These are phyloP conservation scores for Setaria italica DNA, from an alignment of 202 grass and related monocot species.

Conservation along the genomic window DNA sequence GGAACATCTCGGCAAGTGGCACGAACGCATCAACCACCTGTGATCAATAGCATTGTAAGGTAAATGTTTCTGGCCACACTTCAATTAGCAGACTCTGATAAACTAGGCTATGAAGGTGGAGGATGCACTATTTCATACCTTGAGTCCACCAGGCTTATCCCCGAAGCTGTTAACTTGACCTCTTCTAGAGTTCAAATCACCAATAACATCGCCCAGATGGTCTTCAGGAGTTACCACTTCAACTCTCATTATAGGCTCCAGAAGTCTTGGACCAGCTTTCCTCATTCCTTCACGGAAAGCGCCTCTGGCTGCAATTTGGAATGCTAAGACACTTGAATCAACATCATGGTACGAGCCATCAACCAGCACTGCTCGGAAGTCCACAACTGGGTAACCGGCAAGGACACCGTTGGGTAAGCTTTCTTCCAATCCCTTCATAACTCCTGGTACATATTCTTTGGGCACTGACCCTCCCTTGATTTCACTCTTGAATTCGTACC, in stretches of 20 bases:
- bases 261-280: conserved; percentile 84
- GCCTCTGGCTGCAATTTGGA: conserved; percentile 93
- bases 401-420: conserved; percentile 93
- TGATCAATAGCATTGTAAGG: conserved; percentile 17
- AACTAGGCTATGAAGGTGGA: conserved; percentile 24
- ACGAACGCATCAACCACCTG: conserved; percentile 87
- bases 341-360: conserved; percentile 99
- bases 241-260: conserved; percentile 95
- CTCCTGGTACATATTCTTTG: conserved; percentile 95
- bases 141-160: conserved; percentile 94
- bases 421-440: conserved; percentile 97
- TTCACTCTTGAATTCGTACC: conserved; percentile 99
- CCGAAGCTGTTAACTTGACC: conserved; percentile 90
- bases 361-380: conserved; percentile 80
- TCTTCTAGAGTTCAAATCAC: conserved; percentile 97
- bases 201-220: conserved; percentile 98
- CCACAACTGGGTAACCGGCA: conserved; percentile 92
- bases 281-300: conserved; percentile 95
- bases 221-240: conserved; percentile 99
- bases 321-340: conserved; percentile 95
- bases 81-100: not conserved
- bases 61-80: conserved; percentile 18
- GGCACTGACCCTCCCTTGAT: conserved; percentile 95
- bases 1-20: conserved; percentile 97
- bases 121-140: conserved; percentile 64